Conservation (phyloP, 495 filamentous ascomycete genomes). For the Xeromyces bisporus region DNA sequence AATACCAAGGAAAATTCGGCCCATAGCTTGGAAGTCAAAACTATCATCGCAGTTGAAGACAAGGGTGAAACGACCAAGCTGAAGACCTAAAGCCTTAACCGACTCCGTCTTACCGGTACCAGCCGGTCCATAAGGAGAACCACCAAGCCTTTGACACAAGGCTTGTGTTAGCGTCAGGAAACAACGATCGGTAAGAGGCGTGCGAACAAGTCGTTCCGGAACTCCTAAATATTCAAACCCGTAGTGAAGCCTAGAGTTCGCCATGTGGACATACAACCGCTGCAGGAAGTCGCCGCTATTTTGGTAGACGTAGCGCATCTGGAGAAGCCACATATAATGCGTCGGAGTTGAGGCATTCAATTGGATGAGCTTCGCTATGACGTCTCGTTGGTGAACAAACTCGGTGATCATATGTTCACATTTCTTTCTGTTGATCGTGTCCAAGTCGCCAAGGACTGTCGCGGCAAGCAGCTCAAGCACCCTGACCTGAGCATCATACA, state of each 20-base stretch:
- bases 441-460: constrained; percentile 80
- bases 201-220: constrained; percentile 85
- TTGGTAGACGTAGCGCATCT: constrained; percentile 90
- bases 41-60: constrained; percentile 99
- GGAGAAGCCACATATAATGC: constrained; percentile 87
- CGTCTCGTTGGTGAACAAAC: constrained; percentile 91
- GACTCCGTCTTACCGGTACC: constrained; percentile 99
- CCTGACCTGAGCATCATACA: constrained; percentile 62
- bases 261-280: constrained; percentile 85
- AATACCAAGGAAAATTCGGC: constrained; percentile 96
- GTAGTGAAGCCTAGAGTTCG: constrained; percentile 86
- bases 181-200: constrained; percentile 90
- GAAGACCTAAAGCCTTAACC: constrained; percentile 90
- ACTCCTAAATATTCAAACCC: constrained; percentile 97
- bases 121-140: constrained; percentile 92
- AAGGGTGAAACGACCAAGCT: constrained; percentile 91
- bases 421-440: constrained; percentile 76
- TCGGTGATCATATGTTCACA: constrained; percentile 98
- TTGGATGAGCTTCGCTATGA: constrained; percentile 65
- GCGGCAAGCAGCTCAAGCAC: constrained; percentile 68
- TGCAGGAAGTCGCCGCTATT: constrained; percentile 65
- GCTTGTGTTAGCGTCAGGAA: constrained; percentile 96
- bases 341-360: constrained; percentile 57
- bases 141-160: constrained; percentile 82
- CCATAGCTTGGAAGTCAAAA: constrained; percentile 99